Evolutionary conservation across 2,329 filamentous ascomycete species (phyloP).

Genomic region (Helicocarpus griseus): DNA sequence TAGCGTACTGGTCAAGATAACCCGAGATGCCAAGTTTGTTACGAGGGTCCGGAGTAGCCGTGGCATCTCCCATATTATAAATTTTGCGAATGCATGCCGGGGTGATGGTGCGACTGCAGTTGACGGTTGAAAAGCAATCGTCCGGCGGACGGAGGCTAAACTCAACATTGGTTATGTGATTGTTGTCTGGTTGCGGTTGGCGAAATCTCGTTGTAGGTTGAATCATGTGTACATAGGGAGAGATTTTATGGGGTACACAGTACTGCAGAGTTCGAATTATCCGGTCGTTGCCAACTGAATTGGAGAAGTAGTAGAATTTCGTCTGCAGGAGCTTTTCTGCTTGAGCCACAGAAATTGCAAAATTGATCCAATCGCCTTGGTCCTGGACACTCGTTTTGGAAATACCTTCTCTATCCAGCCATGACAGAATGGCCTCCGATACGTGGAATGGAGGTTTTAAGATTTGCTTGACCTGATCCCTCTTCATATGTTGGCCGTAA

Average conservation of each 20-base stretch:
- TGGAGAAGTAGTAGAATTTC: constrained; percentile 48
- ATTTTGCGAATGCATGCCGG: constrained; percentile 41
- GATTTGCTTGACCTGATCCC: constrained; percentile 47
- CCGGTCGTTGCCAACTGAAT: constrained; percentile 30
- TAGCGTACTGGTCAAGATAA: constrained; percentile 44
- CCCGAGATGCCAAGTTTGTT: constrained; percentile 39
- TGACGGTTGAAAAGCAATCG: constrained; percentile 14
- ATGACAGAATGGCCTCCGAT: constrained; percentile 42
- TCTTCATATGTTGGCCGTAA: constrained; percentile 55
- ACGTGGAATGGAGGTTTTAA: constrained; percentile 43
- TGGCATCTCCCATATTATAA: constrained; percentile 39
- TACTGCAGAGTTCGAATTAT: constrained; percentile 50
- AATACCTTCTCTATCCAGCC: constrained; percentile 47
- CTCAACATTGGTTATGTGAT: constrained; percentile 23
- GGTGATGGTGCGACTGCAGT: constrained; percentile 35
- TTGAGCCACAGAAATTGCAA: constrained; percentile 29
- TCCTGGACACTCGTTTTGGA: constrained; percentile 37
- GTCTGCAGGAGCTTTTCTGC: constrained; percentile 50
- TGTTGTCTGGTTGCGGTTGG: constrained; percentile 35
- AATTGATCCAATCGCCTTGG: constrained; percentile 53
- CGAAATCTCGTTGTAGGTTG: constrained; percentile 58
- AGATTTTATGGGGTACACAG: constrained; percentile 49
- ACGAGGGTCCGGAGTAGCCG: constrained; percentile 24
- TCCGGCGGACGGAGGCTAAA: constrained; percentile 8
- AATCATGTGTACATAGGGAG: constrained; percentile 49